Evolutionary conservation across 768 basidiomycete species (phyloP).

Genomic region (Tulasnella sp.): DNA sequence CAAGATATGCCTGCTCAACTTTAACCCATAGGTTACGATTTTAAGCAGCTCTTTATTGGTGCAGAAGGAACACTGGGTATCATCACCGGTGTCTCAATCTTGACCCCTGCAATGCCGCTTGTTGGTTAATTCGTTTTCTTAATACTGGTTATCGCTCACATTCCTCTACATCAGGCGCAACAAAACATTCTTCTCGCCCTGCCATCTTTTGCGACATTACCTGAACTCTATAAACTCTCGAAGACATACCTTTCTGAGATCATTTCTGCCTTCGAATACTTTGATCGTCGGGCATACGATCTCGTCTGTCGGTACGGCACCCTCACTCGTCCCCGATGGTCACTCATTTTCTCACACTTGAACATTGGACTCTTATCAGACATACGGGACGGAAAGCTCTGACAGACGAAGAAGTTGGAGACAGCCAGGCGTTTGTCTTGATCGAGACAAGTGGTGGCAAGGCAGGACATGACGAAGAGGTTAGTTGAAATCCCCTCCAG

Average conservation of each 20-base stretch:
- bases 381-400: slow-evolving; percentile 72
- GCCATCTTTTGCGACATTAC: slow-evolving; percentile 73
- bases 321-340: slow-evolving; percentile 10
- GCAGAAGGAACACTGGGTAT: slow-evolving; percentile 93
- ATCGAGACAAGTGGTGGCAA: slow-evolving; percentile 91
- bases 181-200: slow-evolving; percentile 89
- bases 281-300: slow-evolving; percentile 76
- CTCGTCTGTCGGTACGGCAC: slow-evolving; percentile 33
- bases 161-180: slow-evolving; percentile 39
- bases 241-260: slow-evolving; percentile 80
- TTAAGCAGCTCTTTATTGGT: slow-evolving; percentile 97
- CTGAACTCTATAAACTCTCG: slow-evolving; percentile 69
- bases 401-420: slow-evolving; percentile 55
- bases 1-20: neutral
- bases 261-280: slow-evolving; percentile 93
- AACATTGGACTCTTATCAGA: slow-evolving; percentile 32
- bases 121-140: slow-evolving; percentile 16
- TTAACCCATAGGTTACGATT: slow-evolving; percentile 58
- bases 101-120: slow-evolving; percentile 61
- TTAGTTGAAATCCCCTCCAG: slow-evolving; percentile 25
- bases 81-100: slow-evolving; percentile 87
- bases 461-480: slow-evolving; percentile 88
- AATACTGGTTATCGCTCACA: neutral
- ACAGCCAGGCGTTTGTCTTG: slow-evolving; percentile 78
- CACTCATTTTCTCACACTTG: neutral